phyloP scores from a whole-genome alignment of 2,329 filamentous ascomycete genomes.

The Aschersonia sp. region DNA sequence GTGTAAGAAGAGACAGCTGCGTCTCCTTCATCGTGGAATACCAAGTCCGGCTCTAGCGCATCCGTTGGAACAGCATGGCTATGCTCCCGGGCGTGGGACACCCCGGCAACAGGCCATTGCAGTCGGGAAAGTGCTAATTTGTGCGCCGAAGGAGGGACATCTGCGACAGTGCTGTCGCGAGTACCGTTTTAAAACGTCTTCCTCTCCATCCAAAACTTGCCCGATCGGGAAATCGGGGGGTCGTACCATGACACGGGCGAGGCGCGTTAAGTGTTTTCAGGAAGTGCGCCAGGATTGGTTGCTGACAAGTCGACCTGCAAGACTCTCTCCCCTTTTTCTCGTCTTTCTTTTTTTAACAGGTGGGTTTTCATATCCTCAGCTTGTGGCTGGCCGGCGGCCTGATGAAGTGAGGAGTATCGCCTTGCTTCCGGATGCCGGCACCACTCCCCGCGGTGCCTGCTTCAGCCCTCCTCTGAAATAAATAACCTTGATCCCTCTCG shows the following conservation, averaged over 20 bases:
- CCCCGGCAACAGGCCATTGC: background rate
- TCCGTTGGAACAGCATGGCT: constrained; percentile 5
- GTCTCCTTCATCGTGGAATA: background rate
- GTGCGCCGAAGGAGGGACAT: constrained; percentile 2
- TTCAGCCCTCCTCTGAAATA: background rate
- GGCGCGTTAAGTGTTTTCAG: too few relatives aligned
- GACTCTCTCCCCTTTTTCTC: background rate
- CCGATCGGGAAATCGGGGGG: constrained; percentile 4
- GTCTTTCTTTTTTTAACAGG: background rate
- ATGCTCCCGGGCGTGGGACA: background rate
- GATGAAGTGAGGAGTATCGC: background rate
- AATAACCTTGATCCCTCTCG: background rate
- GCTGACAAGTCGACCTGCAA: background rate
- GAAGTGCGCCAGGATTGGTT: background rate
- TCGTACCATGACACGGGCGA: background rate
- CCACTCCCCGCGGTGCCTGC: background rate
- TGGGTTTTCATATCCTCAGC: too few relatives aligned
- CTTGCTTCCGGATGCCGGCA: background rate
- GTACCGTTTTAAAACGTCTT: constrained; percentile 13
- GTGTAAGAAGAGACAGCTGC: constrained; percentile 1
- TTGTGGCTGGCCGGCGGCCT: background rate
- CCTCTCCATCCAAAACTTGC: constrained; percentile 3
- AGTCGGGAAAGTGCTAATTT: background rate
- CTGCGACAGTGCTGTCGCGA: constrained; percentile 22
- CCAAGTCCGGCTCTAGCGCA: constrained; percentile 5